Base-by-base conservation (phyloP, 2,329 filamentous ascomycete species). In the Davidsoniella eucalypti region DNA sequence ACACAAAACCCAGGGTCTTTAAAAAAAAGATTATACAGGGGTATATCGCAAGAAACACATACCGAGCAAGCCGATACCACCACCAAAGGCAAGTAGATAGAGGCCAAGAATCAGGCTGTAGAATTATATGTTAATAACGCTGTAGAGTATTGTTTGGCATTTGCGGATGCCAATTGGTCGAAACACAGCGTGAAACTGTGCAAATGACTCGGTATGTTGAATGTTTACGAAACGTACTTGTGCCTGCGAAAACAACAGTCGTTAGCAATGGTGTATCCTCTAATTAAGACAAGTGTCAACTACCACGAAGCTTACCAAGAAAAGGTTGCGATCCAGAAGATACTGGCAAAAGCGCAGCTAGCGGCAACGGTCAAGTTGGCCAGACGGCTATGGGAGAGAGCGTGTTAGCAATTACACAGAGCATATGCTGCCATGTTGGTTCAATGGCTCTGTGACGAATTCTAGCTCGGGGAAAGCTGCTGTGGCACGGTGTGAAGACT, bases 21-120 rank as follows among this genome's bases (percentile, higher is more conserved):
- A 33, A 9, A 46, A 23, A 9, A 37, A 18, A 25, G n/a, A n/a
- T n/a, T 36, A 17, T 29, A 29, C 10, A 46, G 33, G 39, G 37
- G 41, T 47, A 18, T 26, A 14, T n/a, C 38, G 44, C 26, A 33
- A 29, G 26, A n/a, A 44, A 48, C 25, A 52, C 61, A 36, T 67
- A 75, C 72, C 72, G 58, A 87, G 75, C 45, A 83, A 73, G 43
- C 72, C 82, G 56, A 85, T 81, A 57, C 76, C 80, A 54, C 87
- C 73, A 64, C 92, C 92, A 62, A 98, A 98, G 56, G 94, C 67
- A 56, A 95, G 86, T 59, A 94, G 78, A 65, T 96, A 98, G 58
- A 78, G 69, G 52, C 87, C 88, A 55, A 94, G 70, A 57, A 98
- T 53, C n/a, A 51, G 36, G 44, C 54, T 55, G 12, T 2, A 17